Base-by-base conservation (phyloP, 371 early-diverging fungal species). In the Rhizomucor pusillus region DNA sequence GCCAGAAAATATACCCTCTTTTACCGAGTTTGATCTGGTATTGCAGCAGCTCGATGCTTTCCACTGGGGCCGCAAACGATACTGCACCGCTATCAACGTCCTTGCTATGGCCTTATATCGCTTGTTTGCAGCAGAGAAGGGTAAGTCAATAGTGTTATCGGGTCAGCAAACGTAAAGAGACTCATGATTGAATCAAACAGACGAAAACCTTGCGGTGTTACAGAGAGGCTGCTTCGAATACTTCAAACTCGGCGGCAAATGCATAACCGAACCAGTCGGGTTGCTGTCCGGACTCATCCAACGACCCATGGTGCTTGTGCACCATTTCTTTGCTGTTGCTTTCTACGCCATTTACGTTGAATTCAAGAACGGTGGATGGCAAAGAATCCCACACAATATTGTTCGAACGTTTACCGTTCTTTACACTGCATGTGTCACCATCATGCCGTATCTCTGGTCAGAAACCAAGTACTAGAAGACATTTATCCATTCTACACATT, bases 161-260 rank as follows among this genome's bases (percentile, higher is more conserved):
- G 29, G 29, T 29, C 7, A 3, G 29, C 29, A 29, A n/a, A n/a
- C n/a, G n/a, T n/a, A n/a, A n/a, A 29, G 29, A 29, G 29, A 5
- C 7, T 29, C 29, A 5, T 7, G 7, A 3, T 29, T 29, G 7
- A 29, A 5, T 7, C 7, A 3, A 29, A 29, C 40, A 62, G 50
- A 57, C 58, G 44, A 49, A 0, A 45, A 86, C 55, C 60, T 94
- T 56, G 67, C 71, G 18, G 78, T 82, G 5, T 73, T 97, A 25
- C 91, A 93, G 50, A 76, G 88, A 24, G 93, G 91, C 3, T 93
- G 93, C 54, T 94, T 96, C 66, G 84, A 76, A 16, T 97, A 97
- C 64, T 90, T 97, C 61, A 60, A 81, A 50, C 79, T 86, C 22
- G 97, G 96, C 33, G 93, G 93, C 4, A 67, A 69, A 22, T 94